Evolutionary conservation across 257 asterid species (phyloP).

Genomic region (Gentiana dahurica): DNA sequence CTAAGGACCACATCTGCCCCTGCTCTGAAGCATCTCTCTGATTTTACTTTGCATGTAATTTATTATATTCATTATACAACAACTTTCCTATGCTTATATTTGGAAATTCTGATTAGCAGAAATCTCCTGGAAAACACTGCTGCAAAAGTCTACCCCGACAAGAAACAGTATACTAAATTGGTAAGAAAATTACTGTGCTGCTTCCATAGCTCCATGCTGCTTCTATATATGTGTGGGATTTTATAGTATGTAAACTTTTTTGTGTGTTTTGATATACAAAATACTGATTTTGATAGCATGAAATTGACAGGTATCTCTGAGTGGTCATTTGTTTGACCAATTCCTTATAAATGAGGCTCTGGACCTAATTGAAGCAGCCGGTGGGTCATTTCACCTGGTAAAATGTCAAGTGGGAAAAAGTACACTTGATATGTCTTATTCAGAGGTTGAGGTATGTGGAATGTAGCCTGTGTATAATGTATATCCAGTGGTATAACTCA

Average conservation of each 20-base stretch:
- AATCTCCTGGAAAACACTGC: slow-evolving; percentile 20
- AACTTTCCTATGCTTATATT: too few relatives aligned
- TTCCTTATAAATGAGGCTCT: slow-evolving; percentile 87
- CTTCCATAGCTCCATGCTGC: background rate
- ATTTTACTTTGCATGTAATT: too few relatives aligned
- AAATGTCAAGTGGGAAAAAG: slow-evolving; percentile 94
- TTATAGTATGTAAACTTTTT: background rate
- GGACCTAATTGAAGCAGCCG: slow-evolving; percentile 94
- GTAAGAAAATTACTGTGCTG: slow-evolving; percentile 22
- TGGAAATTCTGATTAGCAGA: slow-evolving; percentile 28
- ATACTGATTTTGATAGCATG: background rate
- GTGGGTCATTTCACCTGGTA: slow-evolving; percentile 90
- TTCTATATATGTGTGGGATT: background rate
- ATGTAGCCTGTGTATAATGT: background rate
- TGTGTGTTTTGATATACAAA: background rate
- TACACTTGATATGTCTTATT: slow-evolving; percentile 54
- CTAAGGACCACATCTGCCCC: too few relatives aligned
- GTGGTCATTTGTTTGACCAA: slow-evolving; percentile 93
- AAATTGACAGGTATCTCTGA: slow-evolving; percentile 62
- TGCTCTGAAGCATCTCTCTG: too few relatives aligned
- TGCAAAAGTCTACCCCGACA: slow-evolving; percentile 27
- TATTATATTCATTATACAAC: too few relatives aligned
- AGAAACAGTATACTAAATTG: slow-evolving; percentile 59
- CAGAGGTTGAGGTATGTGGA: slow-evolving; percentile 76
- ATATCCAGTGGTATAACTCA: background rate